Base-by-base conservation (phyloP, 2,329 filamentous ascomycete genomes). In the Aspergillus thermomutatus region DNA sequence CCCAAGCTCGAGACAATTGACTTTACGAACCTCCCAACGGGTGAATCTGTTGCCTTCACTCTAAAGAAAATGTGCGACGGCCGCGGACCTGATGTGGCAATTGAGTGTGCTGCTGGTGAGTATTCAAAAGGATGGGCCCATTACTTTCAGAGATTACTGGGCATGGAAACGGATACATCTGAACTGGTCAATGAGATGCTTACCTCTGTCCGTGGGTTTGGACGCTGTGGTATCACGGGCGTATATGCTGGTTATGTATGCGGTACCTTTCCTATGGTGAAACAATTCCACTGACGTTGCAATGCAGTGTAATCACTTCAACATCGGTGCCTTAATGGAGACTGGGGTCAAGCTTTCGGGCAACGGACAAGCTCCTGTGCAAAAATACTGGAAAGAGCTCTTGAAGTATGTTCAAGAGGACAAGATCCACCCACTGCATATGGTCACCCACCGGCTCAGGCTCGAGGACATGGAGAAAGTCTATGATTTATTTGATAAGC, bases 261-360 rank as follows among this genome's bases (percentile, higher is more conserved):
- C 77, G n/a, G 25, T n/a, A 26, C 46, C 14, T 8, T n/a, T 37
- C 31, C 14, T 17, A 37, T 46, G 5, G 27, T 17, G 31, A 17
- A 14, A 50, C 10, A 3, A 4, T 37, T 55, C 23, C 10, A 7
- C 31, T 37, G 31, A 37, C 37, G 10, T 17, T 14, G 9, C 17
- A 28, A 21, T 14, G 1, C 60, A 87, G 82, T 90, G 87, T 25
- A 92, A 91, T 74, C 88, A 91, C 72, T 90, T 93, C 80, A 91
- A 91, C 74, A 87, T 93, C 64, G 90, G 91, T 9, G 87, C 89
- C 0, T 69, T 95, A 14, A 95, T 95, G 91, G 86, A 95, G 75
- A 86, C 89, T 31, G 91, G 91, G 14, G 85, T 95, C 63, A 87
- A 89, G 1, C 82, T 96, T 46, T 92, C 86, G 62, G 84, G 85